Conservation (phyloP, 306 rosid species). For the Adenanthera pavonina region DNA sequence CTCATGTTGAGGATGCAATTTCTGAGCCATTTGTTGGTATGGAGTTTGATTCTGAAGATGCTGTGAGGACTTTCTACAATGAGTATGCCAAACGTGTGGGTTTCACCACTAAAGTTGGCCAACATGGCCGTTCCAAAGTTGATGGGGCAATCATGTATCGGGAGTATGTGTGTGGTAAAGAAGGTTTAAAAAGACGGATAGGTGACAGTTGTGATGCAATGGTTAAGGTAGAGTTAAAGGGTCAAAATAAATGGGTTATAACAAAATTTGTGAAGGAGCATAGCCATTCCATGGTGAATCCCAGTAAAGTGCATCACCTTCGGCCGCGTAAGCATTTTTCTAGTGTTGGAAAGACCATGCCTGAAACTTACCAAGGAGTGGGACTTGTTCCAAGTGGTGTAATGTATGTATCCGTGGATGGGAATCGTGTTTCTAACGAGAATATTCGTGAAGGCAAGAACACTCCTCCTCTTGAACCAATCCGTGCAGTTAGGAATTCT, state of each 20-base stretch:
- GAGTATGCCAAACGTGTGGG: conserved; percentile 76
- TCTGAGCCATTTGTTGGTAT: conserved; percentile 71
- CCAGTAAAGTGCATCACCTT: conserved; percentile 57
- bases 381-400: conserved; percentile 90
- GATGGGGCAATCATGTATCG: conserved; percentile 55
- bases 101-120: conserved; percentile 66
- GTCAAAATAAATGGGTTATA: conserved; percentile 79
- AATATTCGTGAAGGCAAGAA: conserved; percentile 57
- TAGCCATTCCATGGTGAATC: conserved; percentile 64
- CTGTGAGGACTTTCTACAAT: conserved; percentile 63
- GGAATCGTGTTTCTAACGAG: conserved; percentile 56
- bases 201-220: conserved; percentile 76
- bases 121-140: conserved; percentile 56
- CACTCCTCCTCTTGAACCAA: conserved; percentile 56
- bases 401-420: conserved; percentile 86
- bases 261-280: conserved; percentile 88
- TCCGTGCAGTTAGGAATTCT: conserved; percentile 53
- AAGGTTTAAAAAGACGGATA: conserved; percentile 69
- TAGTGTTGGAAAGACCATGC: conserved; percentile 67
- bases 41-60: conserved; percentile 80
- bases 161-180: conserved; percentile 81
- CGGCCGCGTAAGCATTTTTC: conserved; percentile 88
- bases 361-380: conserved; percentile 72
- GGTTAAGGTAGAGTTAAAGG: conserved; percentile 72
- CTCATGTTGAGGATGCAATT: conserved; percentile 50